Evolutionary conservation across 148 eudicot species (phyloP).

Genomic region (Chenopodium album): DNA sequence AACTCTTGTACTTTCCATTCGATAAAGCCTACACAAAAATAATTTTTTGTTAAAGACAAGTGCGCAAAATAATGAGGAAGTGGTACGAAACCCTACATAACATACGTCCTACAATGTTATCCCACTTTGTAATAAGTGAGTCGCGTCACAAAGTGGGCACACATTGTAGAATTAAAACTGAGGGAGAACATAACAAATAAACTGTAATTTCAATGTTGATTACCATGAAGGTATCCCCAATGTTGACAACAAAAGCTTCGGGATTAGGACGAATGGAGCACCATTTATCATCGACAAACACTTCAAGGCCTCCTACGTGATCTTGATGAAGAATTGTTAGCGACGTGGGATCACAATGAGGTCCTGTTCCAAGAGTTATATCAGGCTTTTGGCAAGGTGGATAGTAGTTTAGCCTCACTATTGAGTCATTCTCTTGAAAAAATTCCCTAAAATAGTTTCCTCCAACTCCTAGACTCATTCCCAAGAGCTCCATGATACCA

Average conservation of each 20-base stretch:
- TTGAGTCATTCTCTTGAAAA: slow-evolving; percentile 49
- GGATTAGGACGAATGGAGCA: slow-evolving; percentile 45
- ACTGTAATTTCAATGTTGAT: neutral
- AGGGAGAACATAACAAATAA: neutral
- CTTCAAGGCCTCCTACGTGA: slow-evolving; percentile 62
- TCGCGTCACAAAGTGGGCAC: neutral
- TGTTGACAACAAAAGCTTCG: slow-evolving; percentile 55
- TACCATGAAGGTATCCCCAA: slow-evolving; percentile 76
- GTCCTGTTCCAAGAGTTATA: slow-evolving; percentile 65
- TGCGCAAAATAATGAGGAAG: no score
- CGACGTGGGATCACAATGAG: slow-evolving; percentile 72
- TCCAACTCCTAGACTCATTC: slow-evolving; percentile 51
- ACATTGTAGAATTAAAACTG: neutral
- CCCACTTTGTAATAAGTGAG: no score
- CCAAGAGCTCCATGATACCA: slow-evolving; percentile 57
- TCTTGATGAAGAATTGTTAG: slow-evolving; percentile 65
- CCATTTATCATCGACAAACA: slow-evolving; percentile 51
- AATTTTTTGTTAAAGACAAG: no score
- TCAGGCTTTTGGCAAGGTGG: slow-evolving; percentile 57
- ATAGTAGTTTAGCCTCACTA: slow-evolving; percentile 64
- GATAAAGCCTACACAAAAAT: slow-evolving; percentile 37
- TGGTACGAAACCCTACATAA: no score
- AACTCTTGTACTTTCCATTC: slow-evolving; percentile 51
- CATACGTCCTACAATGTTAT: neutral
- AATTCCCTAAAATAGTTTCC: slow-evolving; percentile 44